phyloP scores from a whole-genome alignment of 768 basidiomycete genomes.

The Kwoniella heveanensis region DNA sequence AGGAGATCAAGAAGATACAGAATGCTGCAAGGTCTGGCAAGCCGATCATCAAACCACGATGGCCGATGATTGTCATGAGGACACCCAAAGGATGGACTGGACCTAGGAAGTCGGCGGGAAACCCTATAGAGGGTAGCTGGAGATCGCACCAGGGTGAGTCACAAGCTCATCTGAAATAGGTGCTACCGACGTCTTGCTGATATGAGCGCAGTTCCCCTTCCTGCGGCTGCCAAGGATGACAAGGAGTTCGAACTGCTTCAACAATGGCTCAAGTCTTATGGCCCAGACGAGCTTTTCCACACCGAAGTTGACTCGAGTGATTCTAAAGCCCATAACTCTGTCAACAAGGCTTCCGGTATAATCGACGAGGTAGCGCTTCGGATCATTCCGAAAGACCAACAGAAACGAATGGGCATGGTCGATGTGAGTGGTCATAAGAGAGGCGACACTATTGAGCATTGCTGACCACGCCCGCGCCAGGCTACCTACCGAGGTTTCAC shows the following conservation, averaged over 20 bases:
- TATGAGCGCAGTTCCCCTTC: constrained; percentile 66
- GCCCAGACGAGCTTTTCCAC: constrained; percentile 68
- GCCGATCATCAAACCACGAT: constrained; percentile 82
- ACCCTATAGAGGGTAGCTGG: constrained; percentile 78
- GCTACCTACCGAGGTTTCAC: constrained; percentile 68
- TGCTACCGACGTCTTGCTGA: too few species aligned
- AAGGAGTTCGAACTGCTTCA: constrained; percentile 69
- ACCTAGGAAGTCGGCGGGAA: constrained; percentile 68
- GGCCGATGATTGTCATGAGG: constrained; percentile 83
- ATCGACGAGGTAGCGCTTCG: constrained; percentile 45
- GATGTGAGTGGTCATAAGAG: constrained; percentile 46
- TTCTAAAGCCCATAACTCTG: constrained; percentile 32
- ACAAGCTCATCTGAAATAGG: neutral
- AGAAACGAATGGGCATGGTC: constrained; percentile 65
- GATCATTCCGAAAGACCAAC: constrained; percentile 51
- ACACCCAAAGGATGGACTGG: constrained; percentile 81
- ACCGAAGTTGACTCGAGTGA: constrained; percentile 34
- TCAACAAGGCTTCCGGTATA: constrained; percentile 38
- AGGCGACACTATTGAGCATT: too few species aligned
- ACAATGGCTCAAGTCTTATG: constrained; percentile 74
- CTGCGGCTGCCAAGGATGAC: constrained; percentile 66
- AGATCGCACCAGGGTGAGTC: constrained; percentile 68
- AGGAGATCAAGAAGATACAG: constrained; percentile 67
- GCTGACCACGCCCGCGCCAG: too few species aligned
- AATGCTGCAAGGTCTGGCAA: constrained; percentile 72